Evolutionary conservation across 2,329 filamentous ascomycete species (phyloP).

Genomic region (Diaporthe sp.): DNA sequence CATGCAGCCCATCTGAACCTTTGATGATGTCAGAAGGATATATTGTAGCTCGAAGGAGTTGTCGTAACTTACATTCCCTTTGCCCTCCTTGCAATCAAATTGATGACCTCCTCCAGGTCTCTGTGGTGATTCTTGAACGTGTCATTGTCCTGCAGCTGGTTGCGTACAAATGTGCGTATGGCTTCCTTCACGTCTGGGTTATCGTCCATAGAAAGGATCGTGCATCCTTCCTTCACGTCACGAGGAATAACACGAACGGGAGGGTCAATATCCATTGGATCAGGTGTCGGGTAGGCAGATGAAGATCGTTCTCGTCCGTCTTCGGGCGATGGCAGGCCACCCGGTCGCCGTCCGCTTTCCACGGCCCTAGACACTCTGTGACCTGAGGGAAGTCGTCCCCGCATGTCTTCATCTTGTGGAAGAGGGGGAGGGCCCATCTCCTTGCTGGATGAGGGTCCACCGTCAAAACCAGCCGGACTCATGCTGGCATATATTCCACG

Average conservation of each 20-base stretch:
- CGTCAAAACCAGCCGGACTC: no score
- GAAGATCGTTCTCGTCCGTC: no score
- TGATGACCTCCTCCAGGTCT: not conserved
- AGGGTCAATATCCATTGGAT: not conserved
- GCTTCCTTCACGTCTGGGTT: not conserved
- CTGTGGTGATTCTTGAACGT: not conserved
- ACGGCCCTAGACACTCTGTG: no score
- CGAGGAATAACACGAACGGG: accelerated
- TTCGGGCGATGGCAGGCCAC: no score
- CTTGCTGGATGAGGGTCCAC: no score
- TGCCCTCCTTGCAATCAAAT: not conserved
- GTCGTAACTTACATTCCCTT: not conserved
- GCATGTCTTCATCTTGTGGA: no score
- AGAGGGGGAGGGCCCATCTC: no score
- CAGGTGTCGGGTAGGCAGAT: not conserved
- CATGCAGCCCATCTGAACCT: slow-evolving; percentile 32
- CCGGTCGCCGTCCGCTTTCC: no score
- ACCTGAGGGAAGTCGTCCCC: no score
- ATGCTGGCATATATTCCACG: no score
- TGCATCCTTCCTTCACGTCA: not conserved
- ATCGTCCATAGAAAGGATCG: not conserved
- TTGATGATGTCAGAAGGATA: not conserved
- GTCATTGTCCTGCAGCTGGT: not conserved
- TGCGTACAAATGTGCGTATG: not conserved
- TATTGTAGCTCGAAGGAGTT: accelerated